Percentiles rank a stretch among this genome's conserved stretches.
Evolutionary conservation across 2,329 filamentous ascomycete genomes (phyloP).

Genomic region (Verticillium zaregamsianum): DNA sequence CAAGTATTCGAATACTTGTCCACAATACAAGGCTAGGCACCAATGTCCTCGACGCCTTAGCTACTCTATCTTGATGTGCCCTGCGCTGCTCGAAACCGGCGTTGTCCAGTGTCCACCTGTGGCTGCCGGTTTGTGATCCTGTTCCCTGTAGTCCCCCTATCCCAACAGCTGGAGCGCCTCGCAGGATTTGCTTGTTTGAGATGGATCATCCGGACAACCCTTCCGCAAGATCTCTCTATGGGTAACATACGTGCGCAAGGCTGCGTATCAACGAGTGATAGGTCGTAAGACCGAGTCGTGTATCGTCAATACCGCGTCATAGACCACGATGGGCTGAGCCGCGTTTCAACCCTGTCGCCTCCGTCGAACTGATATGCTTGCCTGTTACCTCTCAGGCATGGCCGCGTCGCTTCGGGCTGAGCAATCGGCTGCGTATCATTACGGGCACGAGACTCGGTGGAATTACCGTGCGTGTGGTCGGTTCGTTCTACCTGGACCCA

Average conservation of each 20-base stretch:
- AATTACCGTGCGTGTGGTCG: no score
- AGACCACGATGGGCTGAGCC: neutral
- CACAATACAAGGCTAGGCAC: no score
- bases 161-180: neutral
- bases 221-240: no score
- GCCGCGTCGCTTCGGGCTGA: neutral
- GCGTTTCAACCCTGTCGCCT: neutral
- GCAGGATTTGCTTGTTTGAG: neutral
- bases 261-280: neutral
- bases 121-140: neutral
- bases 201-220: neutral
- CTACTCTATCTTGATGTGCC: neutral
- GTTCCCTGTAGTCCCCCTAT: neutral
- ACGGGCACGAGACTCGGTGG: no score
- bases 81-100: neutral
- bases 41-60: neutral
- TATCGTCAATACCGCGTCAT: neutral
- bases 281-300: neutral
- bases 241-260: neutral
- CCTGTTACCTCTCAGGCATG: neutral
- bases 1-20: no score
- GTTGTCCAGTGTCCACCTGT: neutral
- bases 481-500: no score
- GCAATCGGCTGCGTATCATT: neutral
- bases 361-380: neutral